Evolutionary conservation across 2,329 filamentous ascomycete species (phyloP).

Genomic region (Diplocarpon rosae): DNA sequence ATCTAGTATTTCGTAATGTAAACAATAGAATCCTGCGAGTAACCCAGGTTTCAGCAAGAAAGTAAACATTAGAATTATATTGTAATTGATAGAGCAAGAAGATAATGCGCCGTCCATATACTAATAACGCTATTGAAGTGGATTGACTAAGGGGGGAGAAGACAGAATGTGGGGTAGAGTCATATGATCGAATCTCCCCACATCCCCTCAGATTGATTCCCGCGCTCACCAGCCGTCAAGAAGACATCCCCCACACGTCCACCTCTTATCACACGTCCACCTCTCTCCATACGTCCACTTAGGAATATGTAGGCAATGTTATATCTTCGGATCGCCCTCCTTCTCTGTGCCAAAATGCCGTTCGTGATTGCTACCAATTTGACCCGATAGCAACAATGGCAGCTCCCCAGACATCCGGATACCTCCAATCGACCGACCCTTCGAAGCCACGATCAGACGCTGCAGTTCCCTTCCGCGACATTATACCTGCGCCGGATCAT

Average conservation of each 20-base stretch:
- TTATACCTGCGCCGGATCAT: slow-evolving; percentile 18
- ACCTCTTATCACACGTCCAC: slow-evolving; percentile 6
- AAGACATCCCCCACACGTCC: slow-evolving; percentile 8
- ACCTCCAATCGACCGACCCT: slow-evolving; percentile 20
- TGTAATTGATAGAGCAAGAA: too few species aligned
- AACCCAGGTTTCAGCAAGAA: too few species aligned
- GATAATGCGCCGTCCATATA: too few species aligned
- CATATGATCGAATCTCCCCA: slow-evolving; percentile 8
- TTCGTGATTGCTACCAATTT: slow-evolving; percentile 4
- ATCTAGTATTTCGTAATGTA: too few species aligned
- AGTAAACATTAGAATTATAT: too few species aligned
- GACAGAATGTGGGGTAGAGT: background rate
- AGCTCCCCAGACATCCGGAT: slow-evolving; percentile 20
- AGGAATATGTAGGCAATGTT: slow-evolving; percentile 10
- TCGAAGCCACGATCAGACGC: slow-evolving; percentile 22
- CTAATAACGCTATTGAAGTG: too few species aligned
- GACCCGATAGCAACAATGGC: slow-evolving; percentile 13
- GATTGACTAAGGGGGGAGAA: background rate
- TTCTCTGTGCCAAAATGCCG: background rate
- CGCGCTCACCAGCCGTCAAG: slow-evolving; percentile 3
- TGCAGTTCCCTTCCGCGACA: slow-evolving; percentile 23
- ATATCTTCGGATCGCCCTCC: background rate
- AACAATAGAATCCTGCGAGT: too few species aligned
- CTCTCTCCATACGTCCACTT: slow-evolving; percentile 9
- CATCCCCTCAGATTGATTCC: slow-evolving; percentile 3